Evolutionary conservation across 208 protist genomes (phyloP).

Genomic region (Porcisia hertigi): DNA sequence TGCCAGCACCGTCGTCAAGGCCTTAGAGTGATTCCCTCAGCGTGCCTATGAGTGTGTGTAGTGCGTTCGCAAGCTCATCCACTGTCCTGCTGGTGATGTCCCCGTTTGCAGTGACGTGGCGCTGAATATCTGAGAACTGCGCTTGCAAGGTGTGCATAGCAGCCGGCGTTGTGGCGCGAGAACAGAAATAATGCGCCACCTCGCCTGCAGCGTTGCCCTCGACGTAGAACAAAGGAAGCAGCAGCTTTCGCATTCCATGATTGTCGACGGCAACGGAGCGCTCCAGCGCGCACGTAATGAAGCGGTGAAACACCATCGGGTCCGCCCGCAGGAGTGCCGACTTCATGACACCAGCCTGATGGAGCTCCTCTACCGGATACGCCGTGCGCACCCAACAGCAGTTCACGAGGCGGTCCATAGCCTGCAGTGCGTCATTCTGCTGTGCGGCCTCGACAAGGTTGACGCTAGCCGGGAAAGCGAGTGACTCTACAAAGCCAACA

Average conservation of each 20-base stretch:
- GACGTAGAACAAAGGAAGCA: slow-evolving; percentile 32
- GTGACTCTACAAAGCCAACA: slow-evolving; percentile 45
- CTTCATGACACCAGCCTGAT: slow-evolving; percentile 29
- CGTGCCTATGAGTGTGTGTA: slow-evolving; percentile 28
- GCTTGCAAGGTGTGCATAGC: slow-evolving; percentile 23
- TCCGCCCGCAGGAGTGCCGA: slow-evolving; percentile 25
- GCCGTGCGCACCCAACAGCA: slow-evolving; percentile 29
- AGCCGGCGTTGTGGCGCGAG: slow-evolving; percentile 17
- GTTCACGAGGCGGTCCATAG: slow-evolving; percentile 33
- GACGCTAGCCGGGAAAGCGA: slow-evolving; percentile 37
- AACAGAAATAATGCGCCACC: slow-evolving; percentile 38
- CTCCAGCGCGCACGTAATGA: slow-evolving; percentile 43
- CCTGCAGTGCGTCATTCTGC: slow-evolving; percentile 32
- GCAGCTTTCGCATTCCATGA: slow-evolving; percentile 29
- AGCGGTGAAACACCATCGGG: slow-evolving; percentile 34
- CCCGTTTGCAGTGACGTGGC: slow-evolving; percentile 4
- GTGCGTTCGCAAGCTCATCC: slow-evolving; percentile 22
- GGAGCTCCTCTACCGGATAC: slow-evolving; percentile 20
- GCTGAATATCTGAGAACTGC: slow-evolving; percentile 33
- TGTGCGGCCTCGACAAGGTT: slow-evolving; percentile 17
- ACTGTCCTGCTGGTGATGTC: slow-evolving; percentile 33
- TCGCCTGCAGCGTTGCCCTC: slow-evolving; percentile 28
- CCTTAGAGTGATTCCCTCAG: slow-evolving; percentile 18
- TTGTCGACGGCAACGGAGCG: slow-evolving; percentile 27
- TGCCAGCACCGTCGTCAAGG: neutral